Percentiles rank a stretch among this genome's conserved stretches.
phyloP scores from a whole-genome alignment of 1,284 basidiomycete species.

The Cutaneotrichosporon sp. region DNA sequence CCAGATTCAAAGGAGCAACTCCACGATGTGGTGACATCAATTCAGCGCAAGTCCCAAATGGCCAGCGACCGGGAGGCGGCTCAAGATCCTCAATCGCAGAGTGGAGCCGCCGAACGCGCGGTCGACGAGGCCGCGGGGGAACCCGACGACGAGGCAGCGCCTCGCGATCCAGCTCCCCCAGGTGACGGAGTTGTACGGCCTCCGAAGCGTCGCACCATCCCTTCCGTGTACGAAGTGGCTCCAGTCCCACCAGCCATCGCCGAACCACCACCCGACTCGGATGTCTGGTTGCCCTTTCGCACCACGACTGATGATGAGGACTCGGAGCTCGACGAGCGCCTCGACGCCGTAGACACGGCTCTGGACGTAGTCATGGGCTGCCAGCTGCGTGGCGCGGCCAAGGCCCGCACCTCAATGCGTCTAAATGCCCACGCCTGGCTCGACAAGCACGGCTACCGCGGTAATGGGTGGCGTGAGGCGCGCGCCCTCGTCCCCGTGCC shows the following conservation, averaged over 20 bases:
- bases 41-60: neutral
- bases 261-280: neutral
- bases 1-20: neutral
- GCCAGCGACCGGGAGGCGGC: neutral
- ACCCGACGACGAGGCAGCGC: neutral
- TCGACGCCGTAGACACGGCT: constrained; percentile 5
- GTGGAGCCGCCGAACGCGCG: neutral
- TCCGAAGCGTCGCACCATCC: neutral
- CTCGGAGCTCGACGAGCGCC: constrained; percentile 11
- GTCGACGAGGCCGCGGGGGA: neutral
- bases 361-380: constrained; percentile 4
- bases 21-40: neutral
- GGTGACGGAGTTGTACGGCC: neutral
- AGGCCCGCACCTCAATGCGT: neutral
- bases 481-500: neutral
- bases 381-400: neutral
- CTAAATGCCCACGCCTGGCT: constrained; percentile 5
- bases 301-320: constrained; percentile 15
- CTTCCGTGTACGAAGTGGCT: neutral
- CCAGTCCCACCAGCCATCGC: neutral
- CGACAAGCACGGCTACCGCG: neutral
- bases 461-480: neutral
- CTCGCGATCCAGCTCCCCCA: neutral
- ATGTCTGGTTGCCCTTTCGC: neutral
- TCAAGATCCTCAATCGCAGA: neutral